Base-by-base conservation (phyloP, 2,329 filamentous ascomycete species). In the Elsinoe fawcettii region DNA sequence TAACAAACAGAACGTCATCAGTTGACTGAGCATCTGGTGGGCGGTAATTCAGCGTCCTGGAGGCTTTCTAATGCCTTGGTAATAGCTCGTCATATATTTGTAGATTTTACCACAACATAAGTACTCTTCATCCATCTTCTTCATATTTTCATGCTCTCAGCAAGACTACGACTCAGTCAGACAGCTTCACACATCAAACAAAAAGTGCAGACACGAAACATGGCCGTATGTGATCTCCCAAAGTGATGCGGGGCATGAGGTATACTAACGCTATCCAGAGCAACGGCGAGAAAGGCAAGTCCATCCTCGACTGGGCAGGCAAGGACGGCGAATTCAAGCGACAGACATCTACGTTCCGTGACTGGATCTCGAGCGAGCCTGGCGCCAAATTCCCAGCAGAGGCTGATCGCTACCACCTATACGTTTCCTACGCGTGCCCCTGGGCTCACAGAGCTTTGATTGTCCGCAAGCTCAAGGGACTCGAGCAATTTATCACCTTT, bases 261-360 rank as follows among this genome's bases (percentile, higher is more conserved):
- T 11, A 8, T 27, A 20, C 20, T 46, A 25, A 46, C 20, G 25
- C 22, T n/a, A n/a, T 18, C 27, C 36, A 61, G 60, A 61, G 54
- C 41, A 27, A 57, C 47, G 60, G 64, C 44, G 61, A 64, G 41
- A 65, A 69, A 11, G 20, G 32, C 59, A 62, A 67, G 56, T 61
- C 65, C 18, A 89, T 95, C 70, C 91, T 90, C 46, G 83, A 92
- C 66, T 96, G 90, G 90, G 79, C 78, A 65, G 88, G 93, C 75
- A 87, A 83, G 68, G 82, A 83, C 16, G 92, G 92, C 72, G 90
- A 96, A 74, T 97, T 95, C 80, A 96, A 96, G 76, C 86, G 92
- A 61, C 88, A 90, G 70, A 79, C 80, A 61, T 93, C 88, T 60
- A 80, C 83, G 57, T 97, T 97, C 74, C 84, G 93, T 59, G 82